Evolutionary conservation across 108 stramenopile genomes (phyloP).

Genomic region (Pinguiococcus pyrenoidosus): DNA sequence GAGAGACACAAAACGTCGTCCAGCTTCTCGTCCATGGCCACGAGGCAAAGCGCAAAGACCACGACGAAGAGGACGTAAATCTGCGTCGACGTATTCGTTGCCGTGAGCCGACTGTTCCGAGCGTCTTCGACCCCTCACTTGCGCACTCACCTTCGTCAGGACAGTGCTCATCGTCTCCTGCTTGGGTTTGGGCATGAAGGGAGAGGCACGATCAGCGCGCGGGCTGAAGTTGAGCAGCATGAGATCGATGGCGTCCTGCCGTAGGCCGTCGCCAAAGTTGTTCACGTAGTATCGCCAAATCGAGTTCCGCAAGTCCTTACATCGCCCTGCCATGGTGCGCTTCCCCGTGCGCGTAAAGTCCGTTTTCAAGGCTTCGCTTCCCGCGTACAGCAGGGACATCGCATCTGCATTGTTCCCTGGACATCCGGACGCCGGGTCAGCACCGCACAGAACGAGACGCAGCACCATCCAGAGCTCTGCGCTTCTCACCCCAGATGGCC

Average conservation of each 20-base stretch:
- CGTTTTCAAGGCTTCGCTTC: conserved; percentile 81
- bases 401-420: conserved; percentile 81
- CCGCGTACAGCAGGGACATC: conserved; percentile 75
- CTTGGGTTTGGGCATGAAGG: conserved; percentile 2
- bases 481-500: conserved; percentile 21
- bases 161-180: background rate
- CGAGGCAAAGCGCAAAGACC: background rate
- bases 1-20: background rate
- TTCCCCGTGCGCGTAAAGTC: conserved; percentile 79
- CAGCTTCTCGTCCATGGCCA: background rate
- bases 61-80: background rate
- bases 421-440: conserved; percentile 47
- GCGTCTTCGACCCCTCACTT: conserved; percentile 49
- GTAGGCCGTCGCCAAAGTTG: conserved; percentile 81
- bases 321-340: conserved; percentile 51
- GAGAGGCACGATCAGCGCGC: conserved; percentile 3
- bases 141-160: background rate
- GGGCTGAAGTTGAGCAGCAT: conserved; percentile 50
- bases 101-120: conserved; percentile 49
- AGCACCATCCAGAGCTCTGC: conserved; percentile 26
- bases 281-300: conserved; percentile 61
- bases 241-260: conserved; percentile 92
- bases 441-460: conserved; percentile 21
- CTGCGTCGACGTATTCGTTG: background rate
- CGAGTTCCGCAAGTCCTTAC: conserved; percentile 67